Evolutionary conservation across 2,329 filamentous ascomycete species (phyloP).

Genomic region (Stemphylium vesicarium): DNA sequence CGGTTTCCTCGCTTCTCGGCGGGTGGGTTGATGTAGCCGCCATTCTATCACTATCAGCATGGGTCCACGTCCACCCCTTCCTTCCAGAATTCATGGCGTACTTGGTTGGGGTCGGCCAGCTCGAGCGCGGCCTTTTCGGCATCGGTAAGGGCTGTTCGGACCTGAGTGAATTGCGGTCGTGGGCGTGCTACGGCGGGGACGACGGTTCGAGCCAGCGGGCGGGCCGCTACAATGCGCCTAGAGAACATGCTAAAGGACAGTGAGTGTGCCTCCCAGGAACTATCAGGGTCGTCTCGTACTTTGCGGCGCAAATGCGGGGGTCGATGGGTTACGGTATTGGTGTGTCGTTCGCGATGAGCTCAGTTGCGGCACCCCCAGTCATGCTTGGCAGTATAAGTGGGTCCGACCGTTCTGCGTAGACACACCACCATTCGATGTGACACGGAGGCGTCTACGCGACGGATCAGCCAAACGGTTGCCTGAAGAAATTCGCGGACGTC

Average conservation of each 20-base stretch:
- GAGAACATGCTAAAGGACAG: constrained; percentile 49
- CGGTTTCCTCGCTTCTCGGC: constrained; percentile 86
- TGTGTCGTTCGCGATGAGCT: constrained; percentile 43
- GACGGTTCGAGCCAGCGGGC: constrained; percentile 48
- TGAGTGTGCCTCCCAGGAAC: constrained; percentile 50
- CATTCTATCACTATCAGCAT: constrained; percentile 66
- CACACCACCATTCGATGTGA: constrained; percentile 2
- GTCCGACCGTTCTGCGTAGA: constrained; percentile 12
- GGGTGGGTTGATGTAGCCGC: constrained; percentile 81
- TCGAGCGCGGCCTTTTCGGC: constrained; percentile 59
- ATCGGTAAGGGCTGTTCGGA: constrained; percentile 44
- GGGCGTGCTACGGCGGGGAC: constrained; percentile 38
- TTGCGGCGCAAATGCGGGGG: constrained; percentile 32
- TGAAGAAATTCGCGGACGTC: neutral
- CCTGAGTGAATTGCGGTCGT: constrained; percentile 45
- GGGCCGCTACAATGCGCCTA: constrained; percentile 51
- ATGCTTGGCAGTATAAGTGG: constrained; percentile 19
- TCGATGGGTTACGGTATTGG: constrained; percentile 21
- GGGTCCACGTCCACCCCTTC: neutral
- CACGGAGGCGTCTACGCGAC: constrained; percentile 17
- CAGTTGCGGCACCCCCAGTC: constrained; percentile 17
- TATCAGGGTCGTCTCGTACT: constrained; percentile 28
- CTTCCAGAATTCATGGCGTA: constrained; percentile 50
- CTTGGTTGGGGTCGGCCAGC: constrained; percentile 64
- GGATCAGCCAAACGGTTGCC: neutral